Conservation (phyloP, 2,329 filamentous ascomycete genomes). For the Hypoxylon sp. region DNA sequence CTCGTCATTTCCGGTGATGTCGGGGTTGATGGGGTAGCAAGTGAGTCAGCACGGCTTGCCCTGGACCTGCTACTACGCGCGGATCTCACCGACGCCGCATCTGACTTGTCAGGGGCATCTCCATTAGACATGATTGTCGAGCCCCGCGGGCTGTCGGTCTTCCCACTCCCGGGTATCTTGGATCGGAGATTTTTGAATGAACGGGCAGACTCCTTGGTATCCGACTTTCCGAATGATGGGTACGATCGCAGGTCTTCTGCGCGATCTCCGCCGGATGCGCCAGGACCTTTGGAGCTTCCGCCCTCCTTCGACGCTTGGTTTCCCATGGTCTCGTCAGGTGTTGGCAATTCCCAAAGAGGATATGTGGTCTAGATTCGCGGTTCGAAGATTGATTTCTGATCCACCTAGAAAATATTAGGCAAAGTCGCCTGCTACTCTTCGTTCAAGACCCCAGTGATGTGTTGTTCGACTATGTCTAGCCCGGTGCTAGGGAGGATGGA, state of each 20-base stretch:
- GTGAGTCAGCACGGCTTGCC: constrained; percentile 60
- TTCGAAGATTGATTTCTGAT: constrained; percentile 23
- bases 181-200: constrained; percentile 88
- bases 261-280: constrained; percentile 61
- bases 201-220: constrained; percentile 91
- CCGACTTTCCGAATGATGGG: constrained; percentile 90
- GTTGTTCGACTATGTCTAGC: constrained; percentile 32
- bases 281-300: constrained; percentile 65
- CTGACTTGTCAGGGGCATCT: constrained; percentile 74
- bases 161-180: constrained; percentile 83
- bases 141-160: constrained; percentile 83
- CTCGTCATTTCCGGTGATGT: constrained; percentile 56
- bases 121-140: constrained; percentile 76
- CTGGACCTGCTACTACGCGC: constrained; percentile 70
- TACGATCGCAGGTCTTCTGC: constrained; percentile 75
- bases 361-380: constrained; percentile 19
- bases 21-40: constrained; percentile 56
- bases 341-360: constrained; percentile 10
- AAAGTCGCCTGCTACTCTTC: constrained; percentile 47
- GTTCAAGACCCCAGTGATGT: constrained; percentile 40
- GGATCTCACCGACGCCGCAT: constrained; percentile 81
- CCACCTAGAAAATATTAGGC: constrained; percentile 39
- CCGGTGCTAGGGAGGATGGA: constrained; percentile 65
- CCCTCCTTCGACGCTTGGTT: constrained; percentile 78
- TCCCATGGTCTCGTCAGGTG: constrained; percentile 69